Evolutionary conservation across 176 grass and related monocot genomes (phyloP).

Genomic region (Secale cereale): DNA sequence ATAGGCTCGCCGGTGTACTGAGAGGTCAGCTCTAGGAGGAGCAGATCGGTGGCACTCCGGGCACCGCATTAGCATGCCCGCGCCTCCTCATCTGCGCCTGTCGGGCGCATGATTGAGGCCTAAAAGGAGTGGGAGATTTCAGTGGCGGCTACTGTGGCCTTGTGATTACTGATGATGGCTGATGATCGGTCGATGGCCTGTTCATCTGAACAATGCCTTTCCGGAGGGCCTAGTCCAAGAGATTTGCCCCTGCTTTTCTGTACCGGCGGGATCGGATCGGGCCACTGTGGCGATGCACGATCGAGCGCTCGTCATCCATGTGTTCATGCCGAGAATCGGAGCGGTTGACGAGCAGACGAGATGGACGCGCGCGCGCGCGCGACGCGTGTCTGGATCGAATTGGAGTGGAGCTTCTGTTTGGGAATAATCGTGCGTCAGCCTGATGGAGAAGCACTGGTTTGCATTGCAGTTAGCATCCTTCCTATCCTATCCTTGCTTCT

Average conservation of each 20-base stretch:
- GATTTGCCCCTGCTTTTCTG: conserved; percentile 28
- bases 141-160: conserved; percentile 28
- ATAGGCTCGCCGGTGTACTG: background rate
- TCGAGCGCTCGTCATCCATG: background rate
- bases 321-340: conserved; percentile 4
- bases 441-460: background rate
- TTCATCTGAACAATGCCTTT: background rate
- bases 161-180: no score
- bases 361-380: background rate
- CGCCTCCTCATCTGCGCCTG: conserved; percentile 9
- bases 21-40: conserved; percentile 27
- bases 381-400: background rate
- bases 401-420: background rate
- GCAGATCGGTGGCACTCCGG: background rate
- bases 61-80: background rate
- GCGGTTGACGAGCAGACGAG: background rate
- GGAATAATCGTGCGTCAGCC: background rate
- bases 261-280: conserved; percentile 18
- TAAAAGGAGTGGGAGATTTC: background rate
- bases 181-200: background rate
- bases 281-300: background rate
- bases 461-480: background rate
- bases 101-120: conserved; percentile 43
- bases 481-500: background rate
- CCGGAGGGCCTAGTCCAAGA: background rate